Conservation (phyloP, 257 asterid species). For the Misopates orontium region DNA sequence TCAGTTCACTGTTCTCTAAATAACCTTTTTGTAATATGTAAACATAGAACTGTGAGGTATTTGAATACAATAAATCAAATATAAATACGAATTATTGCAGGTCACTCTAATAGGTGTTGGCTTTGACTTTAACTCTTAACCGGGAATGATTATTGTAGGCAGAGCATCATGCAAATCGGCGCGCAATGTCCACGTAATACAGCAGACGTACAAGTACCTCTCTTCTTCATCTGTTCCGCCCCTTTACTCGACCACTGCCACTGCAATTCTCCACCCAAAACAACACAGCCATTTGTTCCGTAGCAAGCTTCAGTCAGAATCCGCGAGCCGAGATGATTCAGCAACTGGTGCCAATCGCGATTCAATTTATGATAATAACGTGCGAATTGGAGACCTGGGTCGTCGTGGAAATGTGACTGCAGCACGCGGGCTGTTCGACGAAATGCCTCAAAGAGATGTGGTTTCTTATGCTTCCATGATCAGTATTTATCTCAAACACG, state of each 20-base stretch:
- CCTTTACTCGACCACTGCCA: slow-evolving; percentile 24
- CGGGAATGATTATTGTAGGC: slow-evolving; percentile 26
- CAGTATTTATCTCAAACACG: slow-evolving; percentile 47
- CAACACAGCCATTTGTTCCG: slow-evolving; percentile 10
- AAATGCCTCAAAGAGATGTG: slow-evolving; percentile 50
- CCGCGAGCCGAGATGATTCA: slow-evolving; percentile 4
- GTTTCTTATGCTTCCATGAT: slow-evolving; percentile 57
- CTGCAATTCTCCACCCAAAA: slow-evolving; percentile 20
- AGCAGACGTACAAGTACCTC: neutral
- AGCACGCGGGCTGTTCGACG: slow-evolving; percentile 47
- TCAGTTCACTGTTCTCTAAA: no score
- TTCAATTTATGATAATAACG: slow-evolving; percentile 35
- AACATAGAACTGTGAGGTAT: no score
- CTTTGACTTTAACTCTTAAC: no score
- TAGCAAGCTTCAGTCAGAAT: slow-evolving; percentile 2
- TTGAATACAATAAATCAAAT: no score
- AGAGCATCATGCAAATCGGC: slow-evolving; percentile 22
- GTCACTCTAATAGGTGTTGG: no score
- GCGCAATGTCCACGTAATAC: neutral
- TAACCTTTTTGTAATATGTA: no score
- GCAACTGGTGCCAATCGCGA: neutral
- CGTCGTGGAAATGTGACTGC: slow-evolving; percentile 41
- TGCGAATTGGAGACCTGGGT: slow-evolving; percentile 39
- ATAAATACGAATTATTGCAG: no score
- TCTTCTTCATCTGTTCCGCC: slow-evolving; percentile 7